phyloP scores from a whole-genome alignment of 2,329 filamentous ascomycete species.

The Chrysoporthe puriensis region DNA sequence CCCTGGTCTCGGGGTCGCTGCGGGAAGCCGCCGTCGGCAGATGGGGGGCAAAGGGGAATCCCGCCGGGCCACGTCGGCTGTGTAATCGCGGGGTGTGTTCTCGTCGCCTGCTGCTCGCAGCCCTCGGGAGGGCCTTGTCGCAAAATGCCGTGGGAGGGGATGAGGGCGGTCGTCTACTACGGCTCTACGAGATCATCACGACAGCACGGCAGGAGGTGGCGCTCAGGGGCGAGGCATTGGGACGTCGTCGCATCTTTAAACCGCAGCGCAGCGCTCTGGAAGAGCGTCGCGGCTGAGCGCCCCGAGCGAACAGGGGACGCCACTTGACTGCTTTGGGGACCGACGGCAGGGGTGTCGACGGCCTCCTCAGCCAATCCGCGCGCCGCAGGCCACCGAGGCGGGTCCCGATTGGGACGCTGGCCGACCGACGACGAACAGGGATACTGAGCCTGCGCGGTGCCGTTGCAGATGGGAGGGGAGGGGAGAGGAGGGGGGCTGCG shows the following conservation, averaged over 20 bases:
- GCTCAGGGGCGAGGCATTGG: background rate
- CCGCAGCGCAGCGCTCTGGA: background rate
- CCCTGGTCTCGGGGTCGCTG: slow-evolving; percentile 13
- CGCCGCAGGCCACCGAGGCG: slow-evolving; percentile 22
- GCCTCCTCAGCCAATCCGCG: slow-evolving; percentile 18
- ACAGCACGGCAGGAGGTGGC: too few relatives aligned
- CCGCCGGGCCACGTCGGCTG: slow-evolving; percentile 22
- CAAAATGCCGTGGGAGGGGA: background rate
- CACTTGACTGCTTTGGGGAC: slow-evolving; percentile 26
- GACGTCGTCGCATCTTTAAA: slow-evolving; percentile 9
- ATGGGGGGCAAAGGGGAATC: slow-evolving; percentile 4
- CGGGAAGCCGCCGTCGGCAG: slow-evolving; percentile 24
- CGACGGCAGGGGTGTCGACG: slow-evolving; percentile 12
- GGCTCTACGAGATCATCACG: slow-evolving; percentile 5
- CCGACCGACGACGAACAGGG: slow-evolving; percentile 7
- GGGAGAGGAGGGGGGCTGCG: background rate
- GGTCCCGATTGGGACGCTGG: slow-evolving; percentile 12
- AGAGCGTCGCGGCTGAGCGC: slow-evolving; percentile 18
- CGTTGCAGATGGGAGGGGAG: background rate
- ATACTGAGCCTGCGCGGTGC: background rate
- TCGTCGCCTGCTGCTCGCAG: slow-evolving; percentile 10
- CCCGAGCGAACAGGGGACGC: slow-evolving; percentile 2
- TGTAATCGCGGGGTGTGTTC: slow-evolving; percentile 21
- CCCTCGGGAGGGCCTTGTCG: background rate
- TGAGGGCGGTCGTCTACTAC: background rate